Evolutionary conservation across 352 stramenopile species (phyloP).

Genomic region (Elongisporangium prolatum): DNA sequence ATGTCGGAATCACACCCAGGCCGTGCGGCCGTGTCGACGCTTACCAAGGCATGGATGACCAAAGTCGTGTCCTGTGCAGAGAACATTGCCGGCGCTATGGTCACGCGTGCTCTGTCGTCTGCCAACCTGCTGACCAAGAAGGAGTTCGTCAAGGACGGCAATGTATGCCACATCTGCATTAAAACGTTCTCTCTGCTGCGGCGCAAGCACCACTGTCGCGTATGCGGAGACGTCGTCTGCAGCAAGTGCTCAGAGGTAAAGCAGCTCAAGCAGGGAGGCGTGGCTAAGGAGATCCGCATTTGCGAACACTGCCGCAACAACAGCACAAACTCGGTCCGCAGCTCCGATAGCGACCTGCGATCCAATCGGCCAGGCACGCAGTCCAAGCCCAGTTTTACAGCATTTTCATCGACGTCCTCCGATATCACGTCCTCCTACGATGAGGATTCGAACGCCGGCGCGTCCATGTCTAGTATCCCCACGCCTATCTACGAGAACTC

Average conservation of each 20-base stretch:
- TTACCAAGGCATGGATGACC: slow-evolving; percentile 80
- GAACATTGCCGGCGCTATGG: slow-evolving; percentile 60
- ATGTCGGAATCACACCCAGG: slow-evolving; percentile 73
- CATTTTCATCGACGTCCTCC: slow-evolving; percentile 31
- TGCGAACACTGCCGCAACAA: slow-evolving; percentile 59
- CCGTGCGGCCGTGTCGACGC: slow-evolving; percentile 56
- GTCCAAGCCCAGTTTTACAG: slow-evolving; percentile 44
- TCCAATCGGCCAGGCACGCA: slow-evolving; percentile 17
- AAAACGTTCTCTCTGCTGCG: slow-evolving; percentile 75
- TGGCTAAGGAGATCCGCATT: slow-evolving; percentile 74
- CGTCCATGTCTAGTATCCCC: slow-evolving; percentile 15
- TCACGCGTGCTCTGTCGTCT: slow-evolving; percentile 55
- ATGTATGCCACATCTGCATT: slow-evolving; percentile 64
- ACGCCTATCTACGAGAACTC: slow-evolving; percentile 29
- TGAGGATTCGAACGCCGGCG: slow-evolving; percentile 26
- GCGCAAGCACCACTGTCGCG: slow-evolving; percentile 81
- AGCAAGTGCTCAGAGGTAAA: slow-evolving; percentile 83
- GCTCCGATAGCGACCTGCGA: slow-evolving; percentile 34
- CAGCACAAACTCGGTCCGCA: slow-evolving; percentile 57
- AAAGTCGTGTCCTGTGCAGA: slow-evolving; percentile 73
- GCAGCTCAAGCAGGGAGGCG: slow-evolving; percentile 50
- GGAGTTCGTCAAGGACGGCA: slow-evolving; percentile 75
- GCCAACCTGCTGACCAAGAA: slow-evolving; percentile 68
- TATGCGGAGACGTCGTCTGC: slow-evolving; percentile 83
- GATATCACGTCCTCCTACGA: slow-evolving; percentile 45